These are phyloP conservation scores for Auxenochlorella pyrenoidosa DNA, from an alignment of 139 green algal genomes.

Conservation along the genomic window DNA sequence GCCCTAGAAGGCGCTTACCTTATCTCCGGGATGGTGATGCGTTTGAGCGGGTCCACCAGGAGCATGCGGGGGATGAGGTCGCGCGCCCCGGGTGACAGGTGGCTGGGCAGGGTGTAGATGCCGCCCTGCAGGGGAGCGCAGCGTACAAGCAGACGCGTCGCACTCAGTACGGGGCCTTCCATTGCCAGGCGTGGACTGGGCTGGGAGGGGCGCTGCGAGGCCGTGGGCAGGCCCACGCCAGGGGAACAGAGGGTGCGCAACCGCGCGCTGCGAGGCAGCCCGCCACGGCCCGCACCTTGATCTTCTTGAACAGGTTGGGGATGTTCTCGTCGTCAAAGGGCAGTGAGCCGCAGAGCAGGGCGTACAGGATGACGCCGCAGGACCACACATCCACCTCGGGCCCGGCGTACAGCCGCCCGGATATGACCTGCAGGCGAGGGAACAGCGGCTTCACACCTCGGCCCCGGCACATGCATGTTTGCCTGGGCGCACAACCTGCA, in stretches of 20 bases:
- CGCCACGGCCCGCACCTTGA: conserved; percentile 77
- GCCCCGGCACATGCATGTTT: too few species aligned
- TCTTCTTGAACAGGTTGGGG: conserved; percentile 99
- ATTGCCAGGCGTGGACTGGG: too few species aligned
- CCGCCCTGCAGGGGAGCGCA: conserved; percentile 64
- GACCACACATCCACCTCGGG: conserved; percentile 99
- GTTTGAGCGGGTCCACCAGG: conserved; percentile 98
- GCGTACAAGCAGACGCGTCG: neutral
- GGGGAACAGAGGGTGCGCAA: too few species aligned
- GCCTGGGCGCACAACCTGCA: too few species aligned
- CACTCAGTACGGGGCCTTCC: too few species aligned
- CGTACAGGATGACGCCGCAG: conserved; percentile 99
- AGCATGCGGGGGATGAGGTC: conserved; percentile 99
- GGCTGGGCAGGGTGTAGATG: conserved; percentile 96
- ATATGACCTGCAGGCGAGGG: conserved; percentile 87
- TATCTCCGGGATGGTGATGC: conserved; percentile 99
- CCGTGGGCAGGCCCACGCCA: too few species aligned
- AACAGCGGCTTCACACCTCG: too few species aligned
- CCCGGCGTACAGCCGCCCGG: conserved; percentile 95
- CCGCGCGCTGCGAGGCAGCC: too few species aligned
- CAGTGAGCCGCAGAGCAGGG: conserved; percentile 96
- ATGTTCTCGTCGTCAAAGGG: conserved; percentile 99
- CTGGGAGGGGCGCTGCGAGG: too few species aligned
- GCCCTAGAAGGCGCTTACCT: too few species aligned
- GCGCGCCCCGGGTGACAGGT: conserved; percentile 92